These are phyloP conservation scores for Zychaea mexicana DNA, from an alignment of 371 early-diverging fungal species.

Conservation along the genomic window DNA sequence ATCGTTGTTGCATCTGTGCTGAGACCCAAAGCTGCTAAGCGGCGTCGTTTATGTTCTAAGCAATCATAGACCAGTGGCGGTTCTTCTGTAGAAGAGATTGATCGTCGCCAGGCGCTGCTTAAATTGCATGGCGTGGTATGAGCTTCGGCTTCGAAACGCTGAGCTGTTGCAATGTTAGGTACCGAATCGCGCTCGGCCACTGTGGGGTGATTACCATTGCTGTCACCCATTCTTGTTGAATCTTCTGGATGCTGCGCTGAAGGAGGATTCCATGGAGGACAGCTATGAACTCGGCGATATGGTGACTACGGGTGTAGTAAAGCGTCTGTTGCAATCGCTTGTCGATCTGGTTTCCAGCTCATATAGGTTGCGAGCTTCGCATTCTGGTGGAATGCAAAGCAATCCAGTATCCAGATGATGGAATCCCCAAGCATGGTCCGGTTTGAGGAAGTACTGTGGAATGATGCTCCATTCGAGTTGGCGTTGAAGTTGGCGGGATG, in stretches of 20 bases:
- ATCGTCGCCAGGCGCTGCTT: background rate
- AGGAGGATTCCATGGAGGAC: slow-evolving; percentile 22
- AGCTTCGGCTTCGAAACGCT: background rate
- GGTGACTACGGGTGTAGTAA: slow-evolving; percentile 8
- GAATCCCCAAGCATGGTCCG: background rate
- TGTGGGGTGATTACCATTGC: slow-evolving; percentile 22
- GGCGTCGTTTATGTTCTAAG: slow-evolving; percentile 11
- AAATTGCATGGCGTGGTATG: background rate
- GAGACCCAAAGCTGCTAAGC: background rate
- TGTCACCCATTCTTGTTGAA: background rate
- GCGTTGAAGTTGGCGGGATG: background rate
- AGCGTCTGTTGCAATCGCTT: slow-evolving; percentile 14
- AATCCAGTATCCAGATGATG: background rate
- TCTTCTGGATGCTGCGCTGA: background rate
- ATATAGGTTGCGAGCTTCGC: background rate
- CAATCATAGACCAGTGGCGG: slow-evolving; percentile 3
- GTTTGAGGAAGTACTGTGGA: background rate
- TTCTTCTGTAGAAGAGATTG: background rate
- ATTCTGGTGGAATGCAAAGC: background rate
- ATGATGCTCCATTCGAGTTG: background rate
- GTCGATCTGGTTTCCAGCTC: slow-evolving; percentile 9
- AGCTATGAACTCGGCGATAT: background rate
- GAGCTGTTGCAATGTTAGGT: slow-evolving; percentile 7
- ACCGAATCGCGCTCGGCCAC: slow-evolving; percentile 28
- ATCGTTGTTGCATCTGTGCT: background rate